A percentile compares a stretch with the other conserved stretches of the same genome.
Conservation (phyloP, 1,284 basidiomycete species). For the Microbotryum violaceum region DNA sequence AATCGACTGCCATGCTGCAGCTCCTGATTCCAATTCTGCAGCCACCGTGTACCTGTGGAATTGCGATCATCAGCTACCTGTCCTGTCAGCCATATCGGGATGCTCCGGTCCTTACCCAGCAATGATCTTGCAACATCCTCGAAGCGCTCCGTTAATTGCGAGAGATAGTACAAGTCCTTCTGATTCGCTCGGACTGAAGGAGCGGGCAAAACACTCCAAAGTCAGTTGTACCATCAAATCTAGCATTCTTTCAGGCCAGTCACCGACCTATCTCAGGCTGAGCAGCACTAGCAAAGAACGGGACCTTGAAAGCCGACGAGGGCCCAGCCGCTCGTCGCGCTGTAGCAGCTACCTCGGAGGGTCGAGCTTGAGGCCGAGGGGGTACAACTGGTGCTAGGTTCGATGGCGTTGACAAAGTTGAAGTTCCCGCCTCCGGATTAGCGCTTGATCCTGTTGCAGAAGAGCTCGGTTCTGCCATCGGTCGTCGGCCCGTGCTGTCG, state of each 20-base stretch:
- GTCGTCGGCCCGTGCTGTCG: too few relatives aligned
- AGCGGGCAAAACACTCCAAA: too few relatives aligned
- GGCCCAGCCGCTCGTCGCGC: neutral
- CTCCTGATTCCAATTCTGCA: slow-evolving; percentile 37
- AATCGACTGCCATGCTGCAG: slow-evolving; percentile 37
- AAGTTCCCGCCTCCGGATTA: too few relatives aligned
- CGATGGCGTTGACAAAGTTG: too few relatives aligned
- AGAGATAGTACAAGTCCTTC: slow-evolving; percentile 42
- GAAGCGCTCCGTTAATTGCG: slow-evolving; percentile 38
- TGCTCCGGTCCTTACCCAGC: slow-evolving; percentile 25
- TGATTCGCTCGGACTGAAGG: slow-evolving; percentile 39
- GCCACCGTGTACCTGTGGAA: slow-evolving; percentile 36
- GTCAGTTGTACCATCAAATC: neutral
- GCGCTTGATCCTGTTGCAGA: too few relatives aligned
- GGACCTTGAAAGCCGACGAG: slow-evolving; percentile 10
- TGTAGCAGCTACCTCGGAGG: too few relatives aligned
- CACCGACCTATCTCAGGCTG: slow-evolving; percentile 40
- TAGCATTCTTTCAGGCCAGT: neutral
- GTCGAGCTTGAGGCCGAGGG: too few relatives aligned
- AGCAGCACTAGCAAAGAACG: slow-evolving; percentile 38
- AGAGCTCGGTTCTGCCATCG: too few relatives aligned
- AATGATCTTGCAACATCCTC: slow-evolving; percentile 39
- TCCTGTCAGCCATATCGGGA: neutral
- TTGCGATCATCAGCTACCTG: neutral
- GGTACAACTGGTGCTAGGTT: too few relatives aligned